Percentiles rank a stretch among this genome's conserved stretches.
phyloP scores from a whole-genome alignment of 2,329 filamentous ascomycete genomes.

The Calonectria pteridis region DNA sequence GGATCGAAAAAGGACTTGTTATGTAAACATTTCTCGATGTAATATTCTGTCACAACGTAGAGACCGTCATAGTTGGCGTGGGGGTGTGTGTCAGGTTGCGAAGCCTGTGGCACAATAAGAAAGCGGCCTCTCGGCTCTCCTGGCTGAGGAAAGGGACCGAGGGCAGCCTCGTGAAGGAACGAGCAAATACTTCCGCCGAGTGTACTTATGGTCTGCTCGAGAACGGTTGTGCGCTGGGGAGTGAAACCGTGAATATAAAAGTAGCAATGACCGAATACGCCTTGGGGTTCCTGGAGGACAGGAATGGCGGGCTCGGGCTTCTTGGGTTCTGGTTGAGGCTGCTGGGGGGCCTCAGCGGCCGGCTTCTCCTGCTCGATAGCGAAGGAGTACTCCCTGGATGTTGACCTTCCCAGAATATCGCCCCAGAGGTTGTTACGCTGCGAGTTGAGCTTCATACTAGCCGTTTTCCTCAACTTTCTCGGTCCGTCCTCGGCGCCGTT shows the following conservation, averaged over 20 bases:
- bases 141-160: constrained; percentile 42
- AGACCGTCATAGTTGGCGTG: constrained; percentile 53
- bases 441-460: constrained; percentile 84
- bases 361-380: constrained; percentile 38
- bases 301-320: constrained; percentile 24
- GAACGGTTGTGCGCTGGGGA: constrained; percentile 60
- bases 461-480: constrained; percentile 87
- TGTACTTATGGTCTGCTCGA: constrained; percentile 61
- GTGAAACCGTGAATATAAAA: constrained; percentile 74
- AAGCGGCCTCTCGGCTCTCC: constrained; percentile 56
- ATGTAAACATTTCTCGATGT: constrained; percentile 89
- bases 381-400: constrained; percentile 51
- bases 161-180: constrained; percentile 57
- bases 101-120: constrained; percentile 67
- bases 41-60: constrained; percentile 85
- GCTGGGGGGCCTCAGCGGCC: constrained; percentile 20
- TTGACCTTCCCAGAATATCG: constrained; percentile 76
- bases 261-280: constrained; percentile 67
- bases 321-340: constrained; percentile 11
- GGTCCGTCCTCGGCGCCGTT: constrained; percentile 68
- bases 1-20: constrained; percentile 79
- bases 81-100: constrained; percentile 60
- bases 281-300: constrained; percentile 38
- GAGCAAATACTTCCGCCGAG: constrained; percentile 60
- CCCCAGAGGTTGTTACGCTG: constrained; percentile 92